Base-by-base conservation (phyloP, 306 rosid genomes). In the Cicer bijugum region DNA sequence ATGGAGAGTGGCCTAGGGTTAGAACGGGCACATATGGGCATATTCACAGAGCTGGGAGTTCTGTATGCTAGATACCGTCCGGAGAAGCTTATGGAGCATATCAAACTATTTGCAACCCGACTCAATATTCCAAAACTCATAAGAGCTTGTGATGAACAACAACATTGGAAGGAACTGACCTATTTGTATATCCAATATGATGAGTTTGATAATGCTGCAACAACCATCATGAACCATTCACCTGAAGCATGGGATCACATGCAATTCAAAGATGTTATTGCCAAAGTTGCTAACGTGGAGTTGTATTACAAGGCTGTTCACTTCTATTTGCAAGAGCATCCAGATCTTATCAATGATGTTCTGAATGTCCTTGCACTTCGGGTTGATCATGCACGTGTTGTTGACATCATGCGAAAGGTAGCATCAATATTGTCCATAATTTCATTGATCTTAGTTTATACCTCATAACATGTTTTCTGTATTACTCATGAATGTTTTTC, bases 161-260 rank as follows among this genome's bases (percentile, higher is more conserved):
- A 95, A 43, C 99, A 95, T 75, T 95, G 99, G 97, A 85, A 84
- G 85, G 99, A 95, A 78, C 92, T 95, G 38, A 95, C 99, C 80
- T 95, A 91, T 81, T 81, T 95, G 87, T 91, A 95, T 76, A 91
- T 95, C 78, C 99, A 95, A 79, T 91, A 95, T 80, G 99, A 95
- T 39, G 99, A 95, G 84, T 95, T 95, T 43, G 99, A 95, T 77
- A 95, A 95, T 86, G 99, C 97, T 72, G 97, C 99, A 40, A 86
- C 99, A 19, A 95, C 99, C 60, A 95, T 95, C 78, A 95, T 95
- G 99, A 95, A 95, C 86, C 97, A 95, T 78, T 91, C 97, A 52
- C 97, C 97, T 17, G 99, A 95, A 86, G 99, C 99, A 75, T 95
- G 99, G 99, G 99, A 95, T 81, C 99, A 91, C 86, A 91, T 95